Percentiles rank a stretch among this genome's conserved stretches.
These are phyloP conservation scores for Ceriops decandra DNA, from an alignment of 345 rosid species.

Conservation along the genomic window DNA sequence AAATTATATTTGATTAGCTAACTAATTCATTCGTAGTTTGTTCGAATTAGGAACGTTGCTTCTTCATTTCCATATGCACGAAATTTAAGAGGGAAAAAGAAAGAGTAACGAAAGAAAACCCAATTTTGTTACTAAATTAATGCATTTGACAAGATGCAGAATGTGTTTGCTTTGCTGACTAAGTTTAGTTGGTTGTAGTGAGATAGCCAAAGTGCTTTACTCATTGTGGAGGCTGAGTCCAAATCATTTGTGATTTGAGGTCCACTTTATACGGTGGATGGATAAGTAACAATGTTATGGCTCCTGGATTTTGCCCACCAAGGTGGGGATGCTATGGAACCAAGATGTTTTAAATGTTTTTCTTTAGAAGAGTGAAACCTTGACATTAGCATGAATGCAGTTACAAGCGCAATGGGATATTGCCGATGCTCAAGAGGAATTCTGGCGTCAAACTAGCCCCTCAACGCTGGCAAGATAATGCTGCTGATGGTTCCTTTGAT, in stretches of 20 bases:
- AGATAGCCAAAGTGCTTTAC: too few relatives aligned
- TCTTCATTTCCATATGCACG: too few relatives aligned
- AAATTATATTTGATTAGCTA: too few relatives aligned
- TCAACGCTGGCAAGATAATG: constrained; percentile 95
- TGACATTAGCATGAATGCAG: constrained; percentile 36
- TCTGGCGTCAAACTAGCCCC: constrained; percentile 72
- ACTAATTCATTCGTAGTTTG: too few relatives aligned
- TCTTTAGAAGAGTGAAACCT: too few relatives aligned
- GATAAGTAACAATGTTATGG: background rate
- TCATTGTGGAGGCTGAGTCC: background rate
- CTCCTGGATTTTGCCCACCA: too few relatives aligned
- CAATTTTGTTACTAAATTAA: background rate
- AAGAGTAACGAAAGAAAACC: too few relatives aligned
- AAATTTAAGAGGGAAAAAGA: too few relatives aligned
- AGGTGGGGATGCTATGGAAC: too few relatives aligned
- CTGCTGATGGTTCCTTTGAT: constrained; percentile 78
- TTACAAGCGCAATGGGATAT: constrained; percentile 88
- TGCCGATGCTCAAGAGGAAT: constrained; percentile 95
- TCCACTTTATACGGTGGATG: background rate
- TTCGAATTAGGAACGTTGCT: too few relatives aligned
- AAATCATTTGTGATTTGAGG: background rate
- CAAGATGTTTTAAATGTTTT: too few relatives aligned
- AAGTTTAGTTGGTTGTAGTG: background rate
- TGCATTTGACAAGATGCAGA: background rate
- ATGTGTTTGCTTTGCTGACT: background rate